Conservation (phyloP, 768 basidiomycete species). For the Lactifluus rugatus region DNA sequence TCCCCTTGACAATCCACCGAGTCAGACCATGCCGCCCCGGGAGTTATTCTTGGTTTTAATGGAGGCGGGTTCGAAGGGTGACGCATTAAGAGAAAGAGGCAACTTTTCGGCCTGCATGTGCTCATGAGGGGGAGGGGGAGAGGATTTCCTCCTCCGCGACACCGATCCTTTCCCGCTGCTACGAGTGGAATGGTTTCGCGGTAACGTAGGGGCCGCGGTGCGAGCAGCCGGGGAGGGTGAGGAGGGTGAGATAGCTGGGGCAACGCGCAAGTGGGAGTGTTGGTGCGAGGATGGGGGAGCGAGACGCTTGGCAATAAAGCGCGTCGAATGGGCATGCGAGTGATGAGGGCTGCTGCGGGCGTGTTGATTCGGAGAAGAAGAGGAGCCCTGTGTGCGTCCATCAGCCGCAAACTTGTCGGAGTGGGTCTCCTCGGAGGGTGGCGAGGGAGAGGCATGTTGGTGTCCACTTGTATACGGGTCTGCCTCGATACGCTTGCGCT, state of each 20-base stretch:
- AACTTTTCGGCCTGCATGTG: slow-evolving; percentile 23
- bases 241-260: neutral
- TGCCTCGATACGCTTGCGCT: slow-evolving; percentile 41
- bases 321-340: neutral
- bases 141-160: slow-evolving; percentile 16
- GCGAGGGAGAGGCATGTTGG: slow-evolving; percentile 16
- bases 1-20: too few relatives aligned
- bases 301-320: slow-evolving; percentile 8
- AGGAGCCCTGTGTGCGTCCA: neutral
- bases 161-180: slow-evolving; percentile 18
- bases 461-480: slow-evolving; percentile 22
- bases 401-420: neutral
- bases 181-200: neutral
- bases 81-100: slow-evolving; percentile 43
- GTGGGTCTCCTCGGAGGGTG: neutral
- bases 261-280: neutral
- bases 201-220: neutral
- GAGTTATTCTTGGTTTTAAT: slow-evolving; percentile 12
- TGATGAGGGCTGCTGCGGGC: neutral
- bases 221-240: neutral
- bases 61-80: slow-evolving; percentile 42
- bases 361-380: neutral
- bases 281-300: neutral
- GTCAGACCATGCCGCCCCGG: neutral
- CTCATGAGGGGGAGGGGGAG: slow-evolving; percentile 12